A percentile compares a stretch with the other conserved stretches of the same genome.
Evolutionary conservation across 805 yeast genomes (phyloP).

Genomic region (Clavispora santaluciae): DNA sequence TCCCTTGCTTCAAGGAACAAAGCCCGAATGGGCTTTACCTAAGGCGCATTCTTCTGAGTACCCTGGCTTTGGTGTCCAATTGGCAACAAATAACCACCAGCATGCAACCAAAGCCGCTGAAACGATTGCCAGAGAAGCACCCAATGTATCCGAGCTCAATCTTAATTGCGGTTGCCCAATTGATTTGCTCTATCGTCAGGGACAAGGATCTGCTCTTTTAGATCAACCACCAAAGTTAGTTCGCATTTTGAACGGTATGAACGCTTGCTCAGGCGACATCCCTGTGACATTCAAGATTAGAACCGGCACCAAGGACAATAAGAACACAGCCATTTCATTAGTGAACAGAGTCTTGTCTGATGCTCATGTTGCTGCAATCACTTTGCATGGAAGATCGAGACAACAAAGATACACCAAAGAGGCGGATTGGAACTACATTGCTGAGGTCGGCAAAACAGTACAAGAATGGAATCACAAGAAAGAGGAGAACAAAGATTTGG

Average conservation of each 20-base stretch:
- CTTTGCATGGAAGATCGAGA: conserved; percentile 93
- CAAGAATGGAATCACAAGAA: conserved; percentile 52
- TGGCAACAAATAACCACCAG: conserved; percentile 90
- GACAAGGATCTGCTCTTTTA: conserved; percentile 91
- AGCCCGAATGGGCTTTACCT: conserved; percentile 96
- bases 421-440: conserved; percentile 91
- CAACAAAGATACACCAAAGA: conserved; percentile 89
- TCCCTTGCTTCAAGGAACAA: conserved; percentile 84
- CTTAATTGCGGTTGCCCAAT: conserved; percentile 97
- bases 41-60: conserved; percentile 78
- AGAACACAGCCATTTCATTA: conserved; percentile 80
- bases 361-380: conserved; percentile 83
- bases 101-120: conserved; percentile 93
- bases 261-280: conserved; percentile 78
- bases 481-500: conserved; percentile 54
- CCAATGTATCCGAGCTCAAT: conserved; percentile 74
- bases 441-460: conserved; percentile 65
- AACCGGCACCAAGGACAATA: conserved; percentile 81
- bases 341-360: conserved; percentile 69
- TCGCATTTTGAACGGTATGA: conserved; percentile 83
- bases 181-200: conserved; percentile 87
- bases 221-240: conserved; percentile 82
- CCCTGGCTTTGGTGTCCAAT: conserved; percentile 90
- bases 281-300: conserved; percentile 91
- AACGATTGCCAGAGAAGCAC: conserved; percentile 53